Evolutionary conservation across 2,329 filamentous ascomycete species (phyloP), one percentile per base, ranked within the genome.

Genomic region (Aspergillus sp.): DNA sequence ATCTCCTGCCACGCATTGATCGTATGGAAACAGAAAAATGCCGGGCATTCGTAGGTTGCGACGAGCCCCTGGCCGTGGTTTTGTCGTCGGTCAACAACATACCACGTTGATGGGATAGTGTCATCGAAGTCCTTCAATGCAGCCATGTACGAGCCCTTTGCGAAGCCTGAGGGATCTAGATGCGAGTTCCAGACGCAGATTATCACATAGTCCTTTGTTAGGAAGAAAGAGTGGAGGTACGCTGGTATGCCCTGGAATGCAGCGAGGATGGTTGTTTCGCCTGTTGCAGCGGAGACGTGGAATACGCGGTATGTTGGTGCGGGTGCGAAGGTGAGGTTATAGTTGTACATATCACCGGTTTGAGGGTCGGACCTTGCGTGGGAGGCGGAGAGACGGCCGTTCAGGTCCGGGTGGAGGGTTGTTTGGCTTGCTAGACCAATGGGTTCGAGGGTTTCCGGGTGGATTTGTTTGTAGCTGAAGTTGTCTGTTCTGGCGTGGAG

Each of bases 141-240:
- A 52, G 91, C 88, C 7, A 89, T 68, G 0, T 95, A 66, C 41
- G 56, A 40, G 52, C 59, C 35, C 27, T 53, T 17, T 53, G 9
- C 5, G 14, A 57, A 14, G 53, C 39, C 31, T 1, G 39, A 21
- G 40, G 47, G 70, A 66, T 91, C 93, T 8, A 84, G 76, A 39
- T 87, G 85, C 0, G 87, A 81, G 15, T 85, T 85, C 65, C 89
- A 92, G 1, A 95, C 76, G 67, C 89, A 92, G 4, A 96, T 76
- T 0, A 95, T 76, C 2, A 93, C 84, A 66, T 88, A 89, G 64
- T 87, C 84, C 15, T 84, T 76, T 0, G 90, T 89, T 25, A 96
- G 73, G 66, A 91, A 91, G 65, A 93, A 82, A 8, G 90, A 93
- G 75, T 96, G 91, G n/a, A 96, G 84, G 66, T 95, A 96, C 0